A percentile compares a stretch with the other conserved stretches of the same genome.
phyloP scores from a whole-genome alignment of 192 early-diverging fungal genomes.

The Coemansia sp. region DNA sequence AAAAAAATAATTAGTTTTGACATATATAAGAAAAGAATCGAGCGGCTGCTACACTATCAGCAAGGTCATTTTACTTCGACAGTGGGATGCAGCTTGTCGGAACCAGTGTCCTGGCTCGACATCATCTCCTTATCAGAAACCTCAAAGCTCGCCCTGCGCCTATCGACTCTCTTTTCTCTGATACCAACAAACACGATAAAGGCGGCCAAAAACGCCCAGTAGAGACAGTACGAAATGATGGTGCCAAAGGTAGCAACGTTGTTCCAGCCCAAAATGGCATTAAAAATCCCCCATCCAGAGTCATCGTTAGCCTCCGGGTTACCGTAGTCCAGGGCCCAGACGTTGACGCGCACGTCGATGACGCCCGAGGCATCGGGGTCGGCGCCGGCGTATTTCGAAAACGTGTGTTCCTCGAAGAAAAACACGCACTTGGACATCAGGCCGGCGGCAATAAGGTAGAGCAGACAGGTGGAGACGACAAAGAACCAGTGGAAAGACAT shows the following conservation, averaged over 20 bases:
- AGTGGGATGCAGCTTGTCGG: slow-evolving; percentile 14
- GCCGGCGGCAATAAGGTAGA: slow-evolving; percentile 81
- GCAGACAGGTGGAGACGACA: slow-evolving; percentile 61
- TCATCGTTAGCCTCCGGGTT: slow-evolving; percentile 55
- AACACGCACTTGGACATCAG: slow-evolving; percentile 67
- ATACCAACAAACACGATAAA: slow-evolving; percentile 47
- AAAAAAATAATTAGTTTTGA: too few relatives aligned
- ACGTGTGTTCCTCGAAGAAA: slow-evolving; percentile 65
- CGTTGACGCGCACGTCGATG: slow-evolving; percentile 58
- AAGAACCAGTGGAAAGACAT: slow-evolving; percentile 80
- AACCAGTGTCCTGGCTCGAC: slow-evolving; percentile 8
- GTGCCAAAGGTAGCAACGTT: slow-evolving; percentile 71
- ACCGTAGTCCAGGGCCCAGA: slow-evolving; percentile 65
- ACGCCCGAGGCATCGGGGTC: slow-evolving; percentile 58
- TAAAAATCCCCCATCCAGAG: slow-evolving; percentile 68
- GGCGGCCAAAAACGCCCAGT: slow-evolving; percentile 66
- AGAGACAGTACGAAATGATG: slow-evolving; percentile 72
- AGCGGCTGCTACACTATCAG: too few relatives aligned
- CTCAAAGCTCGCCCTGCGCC: slow-evolving; percentile 1
- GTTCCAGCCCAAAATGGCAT: slow-evolving; percentile 74
- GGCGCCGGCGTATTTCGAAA: slow-evolving; percentile 65
- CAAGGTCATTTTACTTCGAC: not conserved
- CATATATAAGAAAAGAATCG: too few relatives aligned
- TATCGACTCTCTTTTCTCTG: slow-evolving; percentile 21
- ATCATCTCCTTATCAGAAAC: not conserved